Base-by-base conservation (phyloP, 148 eudicot genomes). In the Rhododendron griersonianum region DNA sequence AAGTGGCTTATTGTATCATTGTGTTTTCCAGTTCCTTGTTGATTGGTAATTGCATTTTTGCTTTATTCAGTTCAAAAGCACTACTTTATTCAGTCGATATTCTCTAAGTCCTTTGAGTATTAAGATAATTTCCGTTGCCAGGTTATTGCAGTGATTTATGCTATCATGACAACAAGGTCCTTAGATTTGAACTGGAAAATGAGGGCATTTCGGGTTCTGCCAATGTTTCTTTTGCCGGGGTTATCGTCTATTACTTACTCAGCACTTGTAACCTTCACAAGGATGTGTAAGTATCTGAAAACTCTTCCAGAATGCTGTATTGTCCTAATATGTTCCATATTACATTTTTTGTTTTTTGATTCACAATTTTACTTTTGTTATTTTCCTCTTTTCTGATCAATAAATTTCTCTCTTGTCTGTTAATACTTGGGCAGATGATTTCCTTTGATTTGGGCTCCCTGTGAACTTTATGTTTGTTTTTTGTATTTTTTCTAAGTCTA, bases 201-300 rank as follows among this genome's bases (percentile, higher is more conserved):
- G 88, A 93, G 98, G 90, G 97, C 98, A 80, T 82, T 91, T 21
- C 94, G 93, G 19, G 95, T 96, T 85, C 87, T 95, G 84, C 99
- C 99, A 15, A 95, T 96, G 96, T 96, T 96, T 91, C 92, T 94
- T 88, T 88, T 95, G 89, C 99, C 99, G 74, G 94, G 85, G 67
- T 84, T 95, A 78, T 92, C 93, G 63, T 88, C 88, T 83, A 61
- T 92, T 51, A 86, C 88, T 84, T 94, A 94, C 84, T 90, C 94
- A 61, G 93, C 91, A 41, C 80, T 92, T 83, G 86, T 86, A 61
- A 90, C 93, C 90, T 89, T 91, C 86, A 88, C 89, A 41, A 93
- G 84, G 90, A 93, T 94, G 93, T 84, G 99, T 96, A 89, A 92
- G 99, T 92, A 65, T 73, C 37, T 86, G 19, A 55, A 84, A 73